Conservation (phyloP, 2,329 filamentous ascomycete species). For the Aspergillus novofumigatus region DNA sequence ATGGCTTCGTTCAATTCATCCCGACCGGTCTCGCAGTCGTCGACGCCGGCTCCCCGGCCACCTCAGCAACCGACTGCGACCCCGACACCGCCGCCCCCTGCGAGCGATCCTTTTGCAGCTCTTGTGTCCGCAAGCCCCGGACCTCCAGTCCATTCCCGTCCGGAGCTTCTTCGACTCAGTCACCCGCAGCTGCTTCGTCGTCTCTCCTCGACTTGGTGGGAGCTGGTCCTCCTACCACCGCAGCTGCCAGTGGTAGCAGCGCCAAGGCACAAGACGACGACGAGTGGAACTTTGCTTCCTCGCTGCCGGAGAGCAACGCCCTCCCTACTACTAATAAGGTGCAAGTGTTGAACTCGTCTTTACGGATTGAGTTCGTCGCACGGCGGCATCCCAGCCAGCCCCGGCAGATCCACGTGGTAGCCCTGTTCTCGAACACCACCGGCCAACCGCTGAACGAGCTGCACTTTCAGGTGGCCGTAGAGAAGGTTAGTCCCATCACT, state of each 20-base stretch:
- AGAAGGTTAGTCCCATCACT: slow-evolving; percentile 61
- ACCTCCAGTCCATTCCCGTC: slow-evolving; percentile 39
- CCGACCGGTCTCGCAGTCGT: slow-evolving; percentile 45
- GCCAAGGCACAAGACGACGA: slow-evolving; percentile 62
- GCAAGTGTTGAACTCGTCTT: slow-evolving; percentile 63
- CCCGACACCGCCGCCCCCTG: slow-evolving; percentile 32
- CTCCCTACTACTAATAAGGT: slow-evolving; percentile 61
- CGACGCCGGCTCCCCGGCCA: slow-evolving; percentile 46
- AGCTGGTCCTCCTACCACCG: slow-evolving; percentile 18
- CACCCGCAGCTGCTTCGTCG: slow-evolving; percentile 19
- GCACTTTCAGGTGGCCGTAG: slow-evolving; percentile 88
- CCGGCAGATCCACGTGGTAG: slow-evolving; percentile 64
- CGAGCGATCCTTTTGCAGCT: slow-evolving; percentile 59
- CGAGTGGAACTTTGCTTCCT: slow-evolving; percentile 90
- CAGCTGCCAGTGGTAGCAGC: slow-evolving; percentile 19
- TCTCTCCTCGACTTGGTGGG: slow-evolving; percentile 33
- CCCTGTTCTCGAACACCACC: slow-evolving; percentile 80
- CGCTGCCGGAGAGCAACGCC: slow-evolving; percentile 60
- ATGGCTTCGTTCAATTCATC: slow-evolving; percentile 51
- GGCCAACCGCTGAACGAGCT: slow-evolving; percentile 68
- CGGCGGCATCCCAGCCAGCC: slow-evolving; percentile 51
- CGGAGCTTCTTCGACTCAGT: slow-evolving; percentile 18
- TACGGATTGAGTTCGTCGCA: slow-evolving; percentile 72
- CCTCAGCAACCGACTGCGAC: slow-evolving; percentile 25
- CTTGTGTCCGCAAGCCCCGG: slow-evolving; percentile 51